A percentile compares a stretch with the other conserved stretches of the same genome.
phyloP scores from a whole-genome alignment of 345 rosid genomes.

The Linum usitatissimum region DNA sequence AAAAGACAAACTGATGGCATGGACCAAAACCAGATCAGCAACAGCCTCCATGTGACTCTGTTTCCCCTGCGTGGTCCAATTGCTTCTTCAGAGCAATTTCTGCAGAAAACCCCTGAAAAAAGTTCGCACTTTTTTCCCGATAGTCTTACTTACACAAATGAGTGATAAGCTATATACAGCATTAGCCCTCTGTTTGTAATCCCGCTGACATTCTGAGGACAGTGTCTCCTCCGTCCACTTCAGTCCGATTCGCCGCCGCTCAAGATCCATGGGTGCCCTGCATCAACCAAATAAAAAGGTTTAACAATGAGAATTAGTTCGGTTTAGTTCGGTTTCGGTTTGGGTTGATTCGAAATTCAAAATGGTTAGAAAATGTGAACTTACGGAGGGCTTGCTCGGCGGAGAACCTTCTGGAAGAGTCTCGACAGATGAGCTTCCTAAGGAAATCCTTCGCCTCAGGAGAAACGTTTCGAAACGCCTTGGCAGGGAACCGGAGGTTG shows the following conservation, averaged over 20 bases:
- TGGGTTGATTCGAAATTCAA: neutral
- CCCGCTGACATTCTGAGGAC: too few relatives aligned
- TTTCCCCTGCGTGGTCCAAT: neutral
- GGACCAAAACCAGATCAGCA: neutral
- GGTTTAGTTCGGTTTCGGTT: neutral
- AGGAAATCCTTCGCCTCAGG: conserved; percentile 21
- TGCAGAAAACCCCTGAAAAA: neutral
- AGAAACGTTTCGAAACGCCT: conserved; percentile 13
- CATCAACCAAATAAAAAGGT: neutral
- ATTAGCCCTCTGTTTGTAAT: neutral
- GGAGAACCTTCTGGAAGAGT: conserved; percentile 21
- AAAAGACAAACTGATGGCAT: too few relatives aligned
- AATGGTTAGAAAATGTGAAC: neutral
- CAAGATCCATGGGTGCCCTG: conserved; percentile 63
- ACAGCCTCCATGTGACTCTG: neutral
- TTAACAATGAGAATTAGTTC: neutral
- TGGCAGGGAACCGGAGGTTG: conserved; percentile 20
- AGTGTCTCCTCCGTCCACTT: neutral
- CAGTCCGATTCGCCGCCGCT: conserved; percentile 34
- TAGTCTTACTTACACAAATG: neutral
- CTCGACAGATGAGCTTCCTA: conserved; percentile 19
- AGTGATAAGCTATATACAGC: conserved; percentile 9
- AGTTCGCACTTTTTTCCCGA: neutral
- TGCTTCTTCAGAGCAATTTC: neutral
- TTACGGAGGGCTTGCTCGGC: conserved; percentile 25